A percentile compares a stretch with the other conserved stretches of the same genome.
phyloP scores from a whole-genome alignment of 2,329 filamentous ascomycete genomes.

The Neospermospora avenae region DNA sequence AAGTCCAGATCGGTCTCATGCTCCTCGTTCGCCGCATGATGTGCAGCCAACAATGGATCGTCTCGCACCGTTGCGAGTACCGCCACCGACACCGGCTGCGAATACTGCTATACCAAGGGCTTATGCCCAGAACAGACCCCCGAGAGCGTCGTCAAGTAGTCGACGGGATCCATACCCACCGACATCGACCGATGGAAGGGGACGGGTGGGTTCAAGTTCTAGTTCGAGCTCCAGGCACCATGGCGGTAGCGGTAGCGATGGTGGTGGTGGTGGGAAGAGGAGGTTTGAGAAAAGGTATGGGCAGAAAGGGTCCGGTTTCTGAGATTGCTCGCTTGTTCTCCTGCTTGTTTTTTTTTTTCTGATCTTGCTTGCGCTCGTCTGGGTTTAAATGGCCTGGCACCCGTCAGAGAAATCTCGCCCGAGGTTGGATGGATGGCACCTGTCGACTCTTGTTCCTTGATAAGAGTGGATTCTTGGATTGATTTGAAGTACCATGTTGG shows the following conservation, averaged over 20 bases:
- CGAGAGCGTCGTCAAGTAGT: not conserved
- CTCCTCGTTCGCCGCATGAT: not conserved
- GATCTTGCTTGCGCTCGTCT: not conserved
- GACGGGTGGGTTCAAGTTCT: no score
- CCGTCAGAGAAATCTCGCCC: not conserved
- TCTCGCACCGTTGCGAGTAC: not conserved
- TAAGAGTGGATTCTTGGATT: not conserved
- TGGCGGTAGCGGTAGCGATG: no score
- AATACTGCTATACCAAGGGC: not conserved
- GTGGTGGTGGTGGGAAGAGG: not conserved
- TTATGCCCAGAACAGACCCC: not conserved
- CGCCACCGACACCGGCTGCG: not conserved
- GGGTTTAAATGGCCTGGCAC: not conserved
- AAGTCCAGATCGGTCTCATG: not conserved
- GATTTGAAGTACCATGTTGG: no score
- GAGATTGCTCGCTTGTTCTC: not conserved
- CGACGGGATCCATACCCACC: conserved; percentile 4
- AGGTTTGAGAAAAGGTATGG: not conserved
- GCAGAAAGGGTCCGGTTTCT: not conserved
- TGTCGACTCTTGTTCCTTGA: not conserved
- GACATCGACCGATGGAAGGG: not conserved
- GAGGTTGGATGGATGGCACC: conserved; percentile 3
- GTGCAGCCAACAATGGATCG: not conserved
- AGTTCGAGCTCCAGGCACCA: not conserved
- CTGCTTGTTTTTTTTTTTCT: not conserved